phyloP scores from a whole-genome alignment of 78 protist species.

The Dictyostelium brefeldianum region DNA sequence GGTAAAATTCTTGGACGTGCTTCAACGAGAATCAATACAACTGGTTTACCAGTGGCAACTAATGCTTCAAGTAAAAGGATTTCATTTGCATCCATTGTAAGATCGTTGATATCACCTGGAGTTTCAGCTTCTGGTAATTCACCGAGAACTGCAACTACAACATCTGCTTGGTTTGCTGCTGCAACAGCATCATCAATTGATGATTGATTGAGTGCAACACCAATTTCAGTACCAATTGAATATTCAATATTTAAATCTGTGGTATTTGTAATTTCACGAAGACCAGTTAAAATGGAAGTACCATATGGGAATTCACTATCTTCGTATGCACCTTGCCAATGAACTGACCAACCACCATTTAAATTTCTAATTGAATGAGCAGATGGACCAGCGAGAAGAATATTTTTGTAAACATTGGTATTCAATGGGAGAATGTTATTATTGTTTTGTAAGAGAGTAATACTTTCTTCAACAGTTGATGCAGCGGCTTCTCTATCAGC shows the following conservation, averaged over 20 bases:
- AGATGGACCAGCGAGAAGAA: constrained; percentile 73
- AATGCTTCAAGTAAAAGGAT: constrained; percentile 8
- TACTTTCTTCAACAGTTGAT: constrained; percentile 36
- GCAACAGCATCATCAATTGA: constrained; percentile 7
- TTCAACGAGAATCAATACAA: constrained; percentile 71
- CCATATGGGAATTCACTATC: constrained; percentile 74
- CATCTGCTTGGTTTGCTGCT: constrained; percentile 15
- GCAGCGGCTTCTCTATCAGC: constrained; percentile 63
- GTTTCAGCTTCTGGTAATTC: constrained; percentile 81
- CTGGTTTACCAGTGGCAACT: constrained; percentile 21
- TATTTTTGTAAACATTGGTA: not conserved
- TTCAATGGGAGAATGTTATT: constrained; percentile 43
- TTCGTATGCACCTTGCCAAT: constrained; percentile 80
- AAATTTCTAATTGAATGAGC: constrained; percentile 48
- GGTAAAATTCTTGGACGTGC: constrained; percentile 81
- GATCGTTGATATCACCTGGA: constrained; percentile 79
- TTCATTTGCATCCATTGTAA: constrained; percentile 49
- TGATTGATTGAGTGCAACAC: constrained; percentile 24
- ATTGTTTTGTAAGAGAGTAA: constrained; percentile 67
- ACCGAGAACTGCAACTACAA: constrained; percentile 72
- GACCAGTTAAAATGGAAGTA: constrained; percentile 47
- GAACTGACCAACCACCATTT: constrained; percentile 85
- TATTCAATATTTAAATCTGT: constrained; percentile 12
- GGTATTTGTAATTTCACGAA: not conserved
- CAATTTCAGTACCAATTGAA: constrained; percentile 26